Conservation (phyloP, 305 asterid genomes). For the Rubia peregrina region DNA sequence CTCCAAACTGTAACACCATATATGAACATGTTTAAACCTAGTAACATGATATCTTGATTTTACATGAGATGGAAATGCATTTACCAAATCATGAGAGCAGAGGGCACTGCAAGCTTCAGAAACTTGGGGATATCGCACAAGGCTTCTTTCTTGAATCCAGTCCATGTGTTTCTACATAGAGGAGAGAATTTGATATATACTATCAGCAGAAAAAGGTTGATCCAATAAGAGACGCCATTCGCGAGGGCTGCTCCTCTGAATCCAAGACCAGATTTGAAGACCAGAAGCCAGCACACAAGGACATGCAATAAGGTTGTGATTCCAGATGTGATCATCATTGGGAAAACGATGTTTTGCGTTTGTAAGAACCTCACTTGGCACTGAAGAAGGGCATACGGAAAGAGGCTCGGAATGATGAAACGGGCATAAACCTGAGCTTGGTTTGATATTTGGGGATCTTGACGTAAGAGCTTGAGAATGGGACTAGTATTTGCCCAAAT, state of each 20-base stretch:
- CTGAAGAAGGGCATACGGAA: slow-evolving; percentile 54
- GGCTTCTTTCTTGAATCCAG: slow-evolving; percentile 63
- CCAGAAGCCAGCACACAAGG: slow-evolving; percentile 54
- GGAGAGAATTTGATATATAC: slow-evolving; percentile 51
- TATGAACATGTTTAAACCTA: background rate
- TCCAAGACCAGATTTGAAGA: slow-evolving; percentile 59
- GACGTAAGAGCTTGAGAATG: slow-evolving; percentile 56
- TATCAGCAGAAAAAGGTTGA: slow-evolving; percentile 36
- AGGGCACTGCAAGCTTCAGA: slow-evolving; percentile 66
- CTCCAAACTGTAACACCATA: slow-evolving; percentile 50
- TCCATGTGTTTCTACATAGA: slow-evolving; percentile 58
- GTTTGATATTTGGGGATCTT: slow-evolving; percentile 50
- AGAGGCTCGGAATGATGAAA: slow-evolving; percentile 56
- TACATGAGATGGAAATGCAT: background rate
- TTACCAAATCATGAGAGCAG: slow-evolving; percentile 81
- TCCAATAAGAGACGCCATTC: slow-evolving; percentile 54
- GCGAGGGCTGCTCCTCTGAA: slow-evolving; percentile 69
- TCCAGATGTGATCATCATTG: slow-evolving; percentile 74
- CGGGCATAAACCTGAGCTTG: slow-evolving; percentile 70
- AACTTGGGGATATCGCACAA: slow-evolving; percentile 34
- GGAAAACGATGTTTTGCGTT: slow-evolving; percentile 56
- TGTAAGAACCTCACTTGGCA: slow-evolving; percentile 71
- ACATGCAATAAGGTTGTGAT: slow-evolving; percentile 45
- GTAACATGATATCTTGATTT: slow-evolving; percentile 13
- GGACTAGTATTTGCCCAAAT: slow-evolving; percentile 58